Percentiles rank a stretch among this genome's conserved stretches.
phyloP scores from a whole-genome alignment of 225 moss, liverwort and hornwort species.

The Sphagnum tenellum region DNA sequence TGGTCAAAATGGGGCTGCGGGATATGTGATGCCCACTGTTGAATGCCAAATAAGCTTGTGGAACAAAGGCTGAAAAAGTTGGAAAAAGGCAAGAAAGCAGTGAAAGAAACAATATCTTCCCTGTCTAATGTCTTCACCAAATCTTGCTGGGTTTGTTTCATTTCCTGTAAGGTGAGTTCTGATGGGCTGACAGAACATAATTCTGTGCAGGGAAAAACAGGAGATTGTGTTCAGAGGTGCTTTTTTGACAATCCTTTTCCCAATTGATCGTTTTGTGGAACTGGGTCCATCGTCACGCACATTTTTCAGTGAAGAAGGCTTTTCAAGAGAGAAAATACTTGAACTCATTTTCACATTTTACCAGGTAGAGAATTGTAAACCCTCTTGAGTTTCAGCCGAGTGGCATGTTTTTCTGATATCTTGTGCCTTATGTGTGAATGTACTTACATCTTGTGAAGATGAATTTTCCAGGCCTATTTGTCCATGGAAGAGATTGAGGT shows the following conservation, averaged over 20 bases:
- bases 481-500: conserved; percentile 41
- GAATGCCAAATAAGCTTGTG: background rate
- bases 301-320: conserved; percentile 50
- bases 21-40: background rate
- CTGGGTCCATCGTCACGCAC: conserved; percentile 55
- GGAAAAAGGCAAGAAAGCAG: background rate
- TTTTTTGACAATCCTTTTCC: conserved; percentile 53
- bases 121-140: too few species aligned
- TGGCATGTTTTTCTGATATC: background rate
- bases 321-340: conserved; percentile 35
- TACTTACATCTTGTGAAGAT: background rate
- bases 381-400: background rate
- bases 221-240: conserved; percentile 49
- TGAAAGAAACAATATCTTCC: background rate
- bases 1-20: too few species aligned
- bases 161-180: too few species aligned
- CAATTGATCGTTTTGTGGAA: conserved; percentile 52
- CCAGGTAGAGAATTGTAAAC: conserved; percentile 26
- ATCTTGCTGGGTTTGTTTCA: too few species aligned
- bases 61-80: background rate
- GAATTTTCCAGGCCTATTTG: conserved; percentile 24
- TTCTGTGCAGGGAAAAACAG: conserved; percentile 41
- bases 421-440: background rate
- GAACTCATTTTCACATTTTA: conserved; percentile 38
- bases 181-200: too few species aligned